Evolutionary conservation across 306 rosid genomes (phyloP).

Genomic region (Pyrus pyrifolia): DNA sequence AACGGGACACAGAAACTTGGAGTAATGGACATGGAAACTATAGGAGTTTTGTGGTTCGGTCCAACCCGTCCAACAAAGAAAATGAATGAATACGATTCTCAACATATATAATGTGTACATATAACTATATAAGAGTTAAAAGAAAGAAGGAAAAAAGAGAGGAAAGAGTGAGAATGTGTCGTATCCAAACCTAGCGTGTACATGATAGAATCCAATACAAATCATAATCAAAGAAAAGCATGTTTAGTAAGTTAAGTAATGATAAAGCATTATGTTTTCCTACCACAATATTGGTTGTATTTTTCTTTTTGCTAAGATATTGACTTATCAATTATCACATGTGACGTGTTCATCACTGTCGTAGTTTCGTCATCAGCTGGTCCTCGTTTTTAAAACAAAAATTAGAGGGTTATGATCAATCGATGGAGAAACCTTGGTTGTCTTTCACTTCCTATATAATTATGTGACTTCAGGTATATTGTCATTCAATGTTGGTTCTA

Average conservation of each 20-base stretch:
- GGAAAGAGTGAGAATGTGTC: neutral
- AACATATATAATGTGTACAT: neutral
- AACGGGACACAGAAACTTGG: neutral
- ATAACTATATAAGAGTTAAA: neutral
- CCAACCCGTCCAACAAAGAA: neutral
- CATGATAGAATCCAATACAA: neutral
- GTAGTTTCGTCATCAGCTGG: too few relatives aligned
- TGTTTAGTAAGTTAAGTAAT: neutral
- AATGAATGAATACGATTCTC: neutral
- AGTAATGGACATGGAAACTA: neutral
- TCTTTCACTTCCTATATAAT: neutral
- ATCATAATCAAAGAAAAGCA: slow-evolving; percentile 1
- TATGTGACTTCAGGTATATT: too few relatives aligned
- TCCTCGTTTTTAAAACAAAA: too few relatives aligned
- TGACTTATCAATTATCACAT: neutral
- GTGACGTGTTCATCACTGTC: neutral
- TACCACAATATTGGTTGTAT: neutral
- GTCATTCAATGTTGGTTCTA: too few relatives aligned
- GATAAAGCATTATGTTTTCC: neutral
- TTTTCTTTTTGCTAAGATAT: too few relatives aligned
- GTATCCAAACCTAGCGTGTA: neutral
- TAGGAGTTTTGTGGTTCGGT: neutral
- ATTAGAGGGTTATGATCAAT: neutral
- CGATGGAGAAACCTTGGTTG: too few relatives aligned
- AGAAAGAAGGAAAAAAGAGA: neutral